Conservation (phyloP, 2,329 filamentous ascomycete genomes). For the Moelleriella libera region DNA sequence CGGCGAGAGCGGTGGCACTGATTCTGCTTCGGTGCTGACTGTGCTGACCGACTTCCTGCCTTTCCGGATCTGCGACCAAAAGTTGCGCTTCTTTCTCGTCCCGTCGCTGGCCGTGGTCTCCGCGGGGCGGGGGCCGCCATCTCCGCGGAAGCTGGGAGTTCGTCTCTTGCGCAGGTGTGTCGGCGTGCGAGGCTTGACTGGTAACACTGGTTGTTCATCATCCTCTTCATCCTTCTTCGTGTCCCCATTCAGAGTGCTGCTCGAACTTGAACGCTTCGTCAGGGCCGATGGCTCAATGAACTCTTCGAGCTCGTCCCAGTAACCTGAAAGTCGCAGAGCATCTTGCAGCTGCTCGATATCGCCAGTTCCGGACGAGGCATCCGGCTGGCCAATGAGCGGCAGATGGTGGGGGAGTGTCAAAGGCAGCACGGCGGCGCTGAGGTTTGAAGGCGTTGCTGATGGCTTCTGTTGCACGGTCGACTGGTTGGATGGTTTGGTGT, state of each 20-base stretch:
- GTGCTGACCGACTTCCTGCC: not conserved
- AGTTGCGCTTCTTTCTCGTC: not conserved
- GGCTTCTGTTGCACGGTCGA: too few relatives aligned
- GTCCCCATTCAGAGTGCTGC: not conserved
- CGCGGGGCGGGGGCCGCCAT: not conserved
- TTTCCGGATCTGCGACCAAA: conserved; percentile 1
- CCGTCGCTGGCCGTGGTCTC: not conserved
- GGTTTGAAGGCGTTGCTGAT: not conserved
- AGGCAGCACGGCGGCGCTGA: not conserved
- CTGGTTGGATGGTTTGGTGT: not conserved
- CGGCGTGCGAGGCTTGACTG: not conserved
- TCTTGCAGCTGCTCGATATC: not conserved
- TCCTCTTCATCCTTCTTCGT: not conserved
- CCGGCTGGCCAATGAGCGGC: not conserved
- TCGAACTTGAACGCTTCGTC: not conserved
- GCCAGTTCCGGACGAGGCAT: not conserved
- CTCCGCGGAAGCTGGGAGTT: not conserved
- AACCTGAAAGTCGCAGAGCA: not conserved
- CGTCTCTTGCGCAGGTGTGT: not conserved
- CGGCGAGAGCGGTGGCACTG: not conserved
- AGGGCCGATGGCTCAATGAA: not conserved
- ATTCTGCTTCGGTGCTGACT: not conserved
- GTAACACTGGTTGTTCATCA: not conserved
- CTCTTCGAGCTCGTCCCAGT: conserved; percentile 1
- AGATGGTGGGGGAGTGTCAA: not conserved